Evolutionary conservation across 2,329 filamentous ascomycete genomes (phyloP), one percentile per base, ranked within the genome.

Genomic region (Saccharata proteae): DNA sequence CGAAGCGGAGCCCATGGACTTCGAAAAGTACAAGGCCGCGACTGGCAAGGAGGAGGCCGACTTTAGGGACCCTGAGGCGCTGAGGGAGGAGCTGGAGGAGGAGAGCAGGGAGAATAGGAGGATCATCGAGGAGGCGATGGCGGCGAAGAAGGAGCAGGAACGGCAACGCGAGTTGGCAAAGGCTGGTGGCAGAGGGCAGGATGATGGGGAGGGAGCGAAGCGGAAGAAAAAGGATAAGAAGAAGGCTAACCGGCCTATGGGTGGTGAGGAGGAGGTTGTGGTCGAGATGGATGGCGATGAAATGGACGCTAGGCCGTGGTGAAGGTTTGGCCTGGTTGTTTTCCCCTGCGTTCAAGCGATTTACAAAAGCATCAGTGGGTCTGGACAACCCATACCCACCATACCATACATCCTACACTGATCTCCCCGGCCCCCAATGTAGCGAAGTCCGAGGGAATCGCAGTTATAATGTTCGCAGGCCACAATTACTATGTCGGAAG

Each of bases 11-110:
- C 44, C 46, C n/a, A 52, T 54, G 49, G 48, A 57, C 30, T 54
- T 64, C 38, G 47, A 56, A 17, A 42, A 46, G 7, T 65, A 61
- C 35, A 52, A 61, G 1, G 38, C 42, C 14, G 47, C 48, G n/a
- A 50, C 49, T 6, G 60, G 43, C 29, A 45, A 40, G 31, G 52
- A 50, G 11, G 46, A 59, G 2, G 46, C 43, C 0, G 43, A 45
- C 0, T 64, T 63, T 40, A 53, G 36, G 5, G 47, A 55, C 34
- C 52, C 54, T 1, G 44, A 51, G 4, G 44, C 50, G 9, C 43
- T 62, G 22, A 49, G 51, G 29, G 36, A 29, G 2, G 38, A 56
- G 17, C 30, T 57, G 16, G 44, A 42, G 6, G 44, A 40, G 4
- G 39, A 48, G 4, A 39, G 43, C 16, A 40, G 38, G 10, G 34